Conservation (phyloP, 1,284 basidiomycete species). For the Apiotrichum brassicae region DNA sequence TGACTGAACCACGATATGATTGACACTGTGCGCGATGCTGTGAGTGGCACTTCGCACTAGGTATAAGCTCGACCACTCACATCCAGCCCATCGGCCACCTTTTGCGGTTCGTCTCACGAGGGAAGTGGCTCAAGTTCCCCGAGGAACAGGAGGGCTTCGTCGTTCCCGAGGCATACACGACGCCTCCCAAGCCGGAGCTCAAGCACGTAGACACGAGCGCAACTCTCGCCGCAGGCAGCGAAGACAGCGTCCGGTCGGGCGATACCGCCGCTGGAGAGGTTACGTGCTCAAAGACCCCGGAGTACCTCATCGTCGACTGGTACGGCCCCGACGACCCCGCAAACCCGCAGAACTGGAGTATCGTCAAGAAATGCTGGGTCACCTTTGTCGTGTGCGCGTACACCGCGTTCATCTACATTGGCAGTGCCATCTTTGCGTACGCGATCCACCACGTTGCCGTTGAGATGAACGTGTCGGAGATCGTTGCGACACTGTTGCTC, state of each 20-base stretch:
- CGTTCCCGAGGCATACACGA: conserved; percentile 7
- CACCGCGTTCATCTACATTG: conserved; percentile 46
- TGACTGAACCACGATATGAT: too few relatives aligned
- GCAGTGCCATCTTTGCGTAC: conserved; percentile 5
- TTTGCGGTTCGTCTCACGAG: not conserved
- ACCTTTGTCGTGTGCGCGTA: conserved; percentile 33
- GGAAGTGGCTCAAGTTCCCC: conserved; percentile 14
- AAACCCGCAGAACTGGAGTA: conserved; percentile 64
- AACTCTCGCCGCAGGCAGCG: not conserved
- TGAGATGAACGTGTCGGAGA: not conserved
- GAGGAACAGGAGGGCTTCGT: conserved; percentile 14
- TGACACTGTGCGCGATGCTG: not conserved
- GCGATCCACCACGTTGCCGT: not conserved
- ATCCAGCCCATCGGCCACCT: conserved; percentile 1
- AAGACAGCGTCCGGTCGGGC: not conserved
- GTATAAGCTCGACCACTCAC: not conserved
- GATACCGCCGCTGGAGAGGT: too few relatives aligned
- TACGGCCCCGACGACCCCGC: conserved; percentile 57
- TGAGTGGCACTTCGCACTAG: too few relatives aligned
- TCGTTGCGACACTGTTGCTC: not conserved
- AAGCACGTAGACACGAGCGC: not conserved
- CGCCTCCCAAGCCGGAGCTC: not conserved
- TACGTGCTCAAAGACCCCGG: too few relatives aligned
- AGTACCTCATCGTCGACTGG: conserved; percentile 51
- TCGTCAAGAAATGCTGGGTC: conserved; percentile 57